Percentiles rank a stretch among this genome's conserved stretches.
Conservation (phyloP, 805 yeast species). For the Cyberlindnera saturnus region DNA sequence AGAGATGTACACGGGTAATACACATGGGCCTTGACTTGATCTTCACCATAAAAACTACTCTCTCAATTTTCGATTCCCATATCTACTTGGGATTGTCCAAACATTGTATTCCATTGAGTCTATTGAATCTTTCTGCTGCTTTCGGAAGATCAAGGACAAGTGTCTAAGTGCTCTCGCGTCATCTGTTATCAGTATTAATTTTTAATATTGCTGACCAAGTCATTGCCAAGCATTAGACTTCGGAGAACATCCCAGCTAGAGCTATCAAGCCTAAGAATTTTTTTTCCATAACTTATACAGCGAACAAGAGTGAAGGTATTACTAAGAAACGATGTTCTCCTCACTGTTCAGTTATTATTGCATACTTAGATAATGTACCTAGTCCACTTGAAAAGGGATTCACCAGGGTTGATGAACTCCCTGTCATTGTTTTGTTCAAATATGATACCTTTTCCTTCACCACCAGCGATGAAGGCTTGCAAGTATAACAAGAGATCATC, state of each 20-base stretch:
- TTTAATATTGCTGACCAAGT: constrained; percentile 29
- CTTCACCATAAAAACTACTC: too few relatives aligned
- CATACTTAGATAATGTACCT: constrained; percentile 18
- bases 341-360: too few relatives aligned
- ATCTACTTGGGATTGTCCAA: too few relatives aligned
- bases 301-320: neutral
- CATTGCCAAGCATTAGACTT: constrained; percentile 14
- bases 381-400: constrained; percentile 39
- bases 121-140: too few relatives aligned
- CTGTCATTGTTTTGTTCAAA: constrained; percentile 27
- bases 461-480: constrained; percentile 31
- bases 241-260: constrained; percentile 16
- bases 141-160: constrained; percentile 19
- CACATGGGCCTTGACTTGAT: too few relatives aligned
- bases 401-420: constrained; percentile 41
- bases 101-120: too few relatives aligned
- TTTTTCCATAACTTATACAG: too few relatives aligned
- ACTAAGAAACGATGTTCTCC: too few relatives aligned
- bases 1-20: too few relatives aligned
- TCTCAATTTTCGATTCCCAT: too few relatives aligned
- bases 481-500: constrained; percentile 34
- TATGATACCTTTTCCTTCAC: constrained; percentile 36
- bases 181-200: constrained; percentile 25
- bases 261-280: constrained; percentile 19
- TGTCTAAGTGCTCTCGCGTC: constrained; percentile 26